Base-by-base conservation (phyloP, 2,329 filamentous ascomycete genomes). In the Fusarium sp. region DNA sequence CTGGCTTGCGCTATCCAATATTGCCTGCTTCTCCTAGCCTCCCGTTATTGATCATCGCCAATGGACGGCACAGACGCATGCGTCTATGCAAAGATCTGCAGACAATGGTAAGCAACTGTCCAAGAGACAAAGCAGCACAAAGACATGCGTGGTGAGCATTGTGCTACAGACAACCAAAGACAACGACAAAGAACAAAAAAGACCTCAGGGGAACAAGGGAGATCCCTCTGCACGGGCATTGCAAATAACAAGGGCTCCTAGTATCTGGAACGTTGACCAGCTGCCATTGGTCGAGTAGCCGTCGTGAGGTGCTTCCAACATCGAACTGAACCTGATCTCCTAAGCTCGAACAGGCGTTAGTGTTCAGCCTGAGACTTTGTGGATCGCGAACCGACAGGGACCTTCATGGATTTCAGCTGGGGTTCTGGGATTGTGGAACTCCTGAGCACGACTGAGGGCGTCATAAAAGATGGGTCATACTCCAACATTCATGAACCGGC, bases 301-400 rank as follows among this genome's bases (percentile, higher is more conserved):
- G 29, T 52, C 58, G 54, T 29, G 18, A 48, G 38, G 32, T 34
- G 53, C 43, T 55, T 47, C 54, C 59, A 29, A 34, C 29, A 66
- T 54, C 32, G 57, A 41, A 55, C 44, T 41, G 27, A 25, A 47
- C 24, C 24, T 24, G 24, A 24, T 24, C 24, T 24, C 5, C 24
- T 24, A 24, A 24, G 6, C 24, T 24, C 24, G 24, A 24, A 24
- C 24, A 24, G 46, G 57, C 22, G 38, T 52, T 70, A 73, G 72
- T 29, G 40, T n/a, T 49, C 55, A 65, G 69, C 58, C 61, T 74
- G 71, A 71, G 66, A 70, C 71, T 48, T 46, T 58, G 65, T 62
- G 71, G 68, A 47, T 60, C 58, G 43, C 41, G 46, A 58, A 43
- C 48, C 38, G 52, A 22, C 67, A 59, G 57, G 69, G 72, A 47